Base-by-base conservation (phyloP, 192 early-diverging fungal genomes). In the Coemansia sp. region DNA sequence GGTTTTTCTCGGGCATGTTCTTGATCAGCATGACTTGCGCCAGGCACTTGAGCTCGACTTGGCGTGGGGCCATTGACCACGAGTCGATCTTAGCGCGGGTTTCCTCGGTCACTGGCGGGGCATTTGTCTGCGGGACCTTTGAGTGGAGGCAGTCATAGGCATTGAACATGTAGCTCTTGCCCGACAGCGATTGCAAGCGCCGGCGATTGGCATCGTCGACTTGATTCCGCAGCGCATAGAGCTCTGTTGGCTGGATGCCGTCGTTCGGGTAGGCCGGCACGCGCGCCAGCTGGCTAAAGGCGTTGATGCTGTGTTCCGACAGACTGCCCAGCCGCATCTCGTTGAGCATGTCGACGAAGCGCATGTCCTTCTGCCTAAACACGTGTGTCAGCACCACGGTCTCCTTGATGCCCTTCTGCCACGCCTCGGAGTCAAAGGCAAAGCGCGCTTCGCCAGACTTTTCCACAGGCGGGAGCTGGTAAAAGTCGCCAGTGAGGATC, bases 11-110 rank as follows among this genome's bases (percentile, higher is more conserved):
- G 25, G 84, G 80, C 80, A 89, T 71, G 62, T 93, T 93, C 65
- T 92, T 94, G 35, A 92, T 77, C 51, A 98, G 76, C 92, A 94
- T 95, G 1, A 98, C 96, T 67, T 96, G 96, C 3, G 94, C 91
- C 51, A 85, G 65, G 7, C 75, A 27, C 79, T 94, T 94, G 22
- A 98, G 72, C 49, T 87, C 82, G 7, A 98, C 79, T 19, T 62
- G 46, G 3, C 74, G 59, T 0, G 89, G 92, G 6, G 74, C 65
- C 70, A 84, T 75, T 39, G 64, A 64, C 53, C 36, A 49, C 4
- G 53, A 46, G 38, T 83, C 81, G 22, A 83, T 76, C 36, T 73
- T 76, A 1, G 36, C 57, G 20, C 65, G 46, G 2, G 60, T 42
- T 2, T 78, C 79, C 25, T 83, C 76, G 12, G 53, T 39, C 0